These are phyloP conservation scores for Pulveroboletus ravenelii DNA, from an alignment of 768 basidiomycete genomes.

Conservation along the genomic window DNA sequence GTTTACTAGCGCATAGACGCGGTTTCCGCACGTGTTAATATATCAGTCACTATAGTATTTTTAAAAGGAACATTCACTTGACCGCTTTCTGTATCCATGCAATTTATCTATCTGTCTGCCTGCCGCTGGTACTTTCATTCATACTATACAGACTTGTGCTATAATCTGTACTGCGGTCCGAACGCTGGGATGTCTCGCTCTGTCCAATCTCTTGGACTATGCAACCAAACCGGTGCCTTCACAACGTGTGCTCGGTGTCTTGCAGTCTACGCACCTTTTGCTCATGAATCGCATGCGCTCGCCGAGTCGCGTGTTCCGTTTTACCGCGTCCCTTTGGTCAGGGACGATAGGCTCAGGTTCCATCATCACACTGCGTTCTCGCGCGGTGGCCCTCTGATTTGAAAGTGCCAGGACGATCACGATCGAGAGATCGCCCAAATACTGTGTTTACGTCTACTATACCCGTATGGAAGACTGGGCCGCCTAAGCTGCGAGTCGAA, in stretches of 20 bases:
- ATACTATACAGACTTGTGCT: slow-evolving; percentile 10
- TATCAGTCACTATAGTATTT: slow-evolving; percentile 18
- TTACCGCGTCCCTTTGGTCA: neutral
- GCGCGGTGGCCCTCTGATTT: neutral
- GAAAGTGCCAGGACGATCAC: slow-evolving; percentile 10
- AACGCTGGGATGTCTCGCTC: neutral
- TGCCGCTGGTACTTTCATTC: neutral
- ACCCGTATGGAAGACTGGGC: slow-evolving; percentile 2
- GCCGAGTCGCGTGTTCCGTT: neutral
- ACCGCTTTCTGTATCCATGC: slow-evolving; percentile 24
- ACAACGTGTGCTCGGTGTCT: neutral
- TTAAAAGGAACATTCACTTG: slow-evolving; percentile 12
- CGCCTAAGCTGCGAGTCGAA: no score
- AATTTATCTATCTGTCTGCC: slow-evolving; percentile 20
- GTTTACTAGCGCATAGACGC: slow-evolving; percentile 22
- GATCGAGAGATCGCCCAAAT: slow-evolving; percentile 14
- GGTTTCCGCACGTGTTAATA: slow-evolving; percentile 7
- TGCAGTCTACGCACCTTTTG: neutral
- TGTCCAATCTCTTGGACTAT: slow-evolving; percentile 1
- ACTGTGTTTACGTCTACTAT: slow-evolving; percentile 1
- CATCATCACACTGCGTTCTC: neutral
- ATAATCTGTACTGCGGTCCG: slow-evolving; percentile 16
- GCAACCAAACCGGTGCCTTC: neutral
- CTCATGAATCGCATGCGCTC: neutral
- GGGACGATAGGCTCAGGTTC: neutral